Percentiles rank a stretch among this genome's conserved stretches.
phyloP scores from a whole-genome alignment of 2,329 filamentous ascomycete genomes.

The Xylariaceae sp. region DNA sequence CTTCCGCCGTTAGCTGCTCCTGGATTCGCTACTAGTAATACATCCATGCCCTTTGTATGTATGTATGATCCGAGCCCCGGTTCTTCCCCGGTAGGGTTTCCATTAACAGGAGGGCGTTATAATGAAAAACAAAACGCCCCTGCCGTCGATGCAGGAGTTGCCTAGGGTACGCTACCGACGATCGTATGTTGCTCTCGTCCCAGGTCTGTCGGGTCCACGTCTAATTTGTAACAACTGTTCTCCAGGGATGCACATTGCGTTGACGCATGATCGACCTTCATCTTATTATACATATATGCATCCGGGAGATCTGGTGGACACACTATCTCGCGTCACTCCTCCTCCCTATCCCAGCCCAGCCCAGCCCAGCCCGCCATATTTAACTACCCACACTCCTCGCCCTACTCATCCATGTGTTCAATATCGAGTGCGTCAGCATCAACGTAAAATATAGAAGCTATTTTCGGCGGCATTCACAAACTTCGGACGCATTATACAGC shows the following conservation, averaged over 20 bases:
- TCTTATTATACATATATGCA: conserved; percentile 34
- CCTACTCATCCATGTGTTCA: conserved; percentile 18
- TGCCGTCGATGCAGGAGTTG: conserved; percentile 32
- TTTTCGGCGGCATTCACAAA: too few species aligned
- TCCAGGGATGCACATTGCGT: conserved; percentile 45
- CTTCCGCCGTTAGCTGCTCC: conserved; percentile 32
- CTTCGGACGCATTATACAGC: conserved; percentile 1
- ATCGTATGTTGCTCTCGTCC: conserved; percentile 36
- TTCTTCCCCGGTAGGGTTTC: conserved; percentile 19
- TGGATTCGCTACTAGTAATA: conserved; percentile 24
- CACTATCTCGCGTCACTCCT: conserved; percentile 36
- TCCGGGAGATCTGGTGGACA: conserved; percentile 45
- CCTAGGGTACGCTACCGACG: conserved; percentile 32
- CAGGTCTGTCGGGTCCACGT: conserved; percentile 43
- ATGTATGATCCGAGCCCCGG: conserved; percentile 21
- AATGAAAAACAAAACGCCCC: conserved; percentile 31
- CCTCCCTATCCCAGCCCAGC: too few species aligned
- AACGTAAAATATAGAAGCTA: conserved; percentile 8
- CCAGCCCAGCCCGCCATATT: conserved; percentile 39
- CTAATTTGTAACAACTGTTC: conserved; percentile 51
- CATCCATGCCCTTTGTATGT: not conserved
- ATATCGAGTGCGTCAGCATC: conserved; percentile 12
- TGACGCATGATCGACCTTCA: conserved; percentile 46
- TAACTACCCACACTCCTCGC: conserved; percentile 39
- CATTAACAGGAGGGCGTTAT: conserved; percentile 38